Conservation (phyloP, 2,329 filamentous ascomycete genomes). For the Tolypocladium capitatum region DNA sequence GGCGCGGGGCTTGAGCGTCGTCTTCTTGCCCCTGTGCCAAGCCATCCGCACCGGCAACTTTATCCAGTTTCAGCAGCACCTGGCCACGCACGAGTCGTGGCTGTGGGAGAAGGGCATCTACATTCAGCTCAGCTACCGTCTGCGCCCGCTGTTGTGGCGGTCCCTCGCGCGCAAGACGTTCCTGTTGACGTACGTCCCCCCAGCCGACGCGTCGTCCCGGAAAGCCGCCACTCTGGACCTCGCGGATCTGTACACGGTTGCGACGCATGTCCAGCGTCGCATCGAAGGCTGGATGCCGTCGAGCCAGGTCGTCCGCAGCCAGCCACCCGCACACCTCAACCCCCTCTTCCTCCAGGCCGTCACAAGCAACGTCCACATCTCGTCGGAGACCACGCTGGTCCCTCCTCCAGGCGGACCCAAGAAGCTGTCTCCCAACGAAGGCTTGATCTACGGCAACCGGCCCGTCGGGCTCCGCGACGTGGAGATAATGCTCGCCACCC, state of each 20-base stretch:
- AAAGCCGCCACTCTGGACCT: slow-evolving; percentile 66
- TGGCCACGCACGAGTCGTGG: slow-evolving; percentile 55
- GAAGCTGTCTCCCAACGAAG: slow-evolving; percentile 42
- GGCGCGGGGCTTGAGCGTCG: slow-evolving; percentile 40
- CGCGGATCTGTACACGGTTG: slow-evolving; percentile 49
- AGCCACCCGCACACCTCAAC: slow-evolving; percentile 30
- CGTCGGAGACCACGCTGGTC: slow-evolving; percentile 27
- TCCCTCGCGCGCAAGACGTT: slow-evolving; percentile 68
- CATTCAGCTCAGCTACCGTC: slow-evolving; percentile 60
- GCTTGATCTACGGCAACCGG: slow-evolving; percentile 51
- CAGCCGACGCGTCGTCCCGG: slow-evolving; percentile 37
- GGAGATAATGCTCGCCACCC: slow-evolving; percentile 63
- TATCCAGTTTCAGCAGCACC: slow-evolving; percentile 54
- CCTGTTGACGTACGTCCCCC: slow-evolving; percentile 61
- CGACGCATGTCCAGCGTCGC: slow-evolving; percentile 50
- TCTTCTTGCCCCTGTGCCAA: slow-evolving; percentile 60
- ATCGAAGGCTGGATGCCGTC: slow-evolving; percentile 43
- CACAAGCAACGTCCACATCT: slow-evolving; percentile 28
- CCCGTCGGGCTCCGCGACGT: slow-evolving; percentile 48
- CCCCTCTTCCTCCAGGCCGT: slow-evolving; percentile 38
- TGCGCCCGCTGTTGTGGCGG: slow-evolving; percentile 74
- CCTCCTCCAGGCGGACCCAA: slow-evolving; percentile 33
- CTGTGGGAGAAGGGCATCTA: slow-evolving; percentile 65
- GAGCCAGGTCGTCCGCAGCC: slow-evolving; percentile 16
- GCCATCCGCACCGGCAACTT: slow-evolving; percentile 66